These are phyloP conservation scores for Phaeosphaeriaceae sp. DNA, from an alignment of 2,329 filamentous ascomycete species.

Conservation along the genomic window DNA sequence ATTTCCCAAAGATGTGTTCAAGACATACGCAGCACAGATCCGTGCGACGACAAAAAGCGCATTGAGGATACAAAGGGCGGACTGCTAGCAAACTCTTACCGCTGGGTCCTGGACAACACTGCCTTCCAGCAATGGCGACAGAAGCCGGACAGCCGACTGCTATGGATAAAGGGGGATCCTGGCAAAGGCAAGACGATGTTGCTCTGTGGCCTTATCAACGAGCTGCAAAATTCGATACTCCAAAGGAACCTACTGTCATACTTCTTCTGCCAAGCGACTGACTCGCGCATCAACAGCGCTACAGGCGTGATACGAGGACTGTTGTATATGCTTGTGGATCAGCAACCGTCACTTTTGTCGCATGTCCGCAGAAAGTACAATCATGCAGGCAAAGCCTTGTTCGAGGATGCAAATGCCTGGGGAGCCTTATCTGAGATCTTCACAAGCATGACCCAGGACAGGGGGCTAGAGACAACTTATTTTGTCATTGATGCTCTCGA, in stretches of 20 bases:
- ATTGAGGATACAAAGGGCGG: constrained; percentile 1
- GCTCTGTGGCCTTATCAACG: constrained; percentile 26
- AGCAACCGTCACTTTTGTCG: constrained; percentile 40
- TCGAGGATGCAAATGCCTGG: constrained; percentile 42
- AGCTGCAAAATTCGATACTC: constrained; percentile 25
- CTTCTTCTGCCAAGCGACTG: constrained; percentile 55
- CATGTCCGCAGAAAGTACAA: constrained; percentile 34
- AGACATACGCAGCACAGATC: constrained; percentile 13
- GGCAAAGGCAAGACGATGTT: constrained; percentile 12
- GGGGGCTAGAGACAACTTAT: constrained; percentile 7
- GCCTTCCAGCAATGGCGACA: constrained; percentile 7
- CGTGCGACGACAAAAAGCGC: constrained; percentile 8
- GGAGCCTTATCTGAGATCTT: constrained; percentile 41
- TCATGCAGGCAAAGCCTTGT: constrained; percentile 10
- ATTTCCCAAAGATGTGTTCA: constrained; percentile 8
- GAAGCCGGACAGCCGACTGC: not conserved
- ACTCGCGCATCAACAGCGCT: constrained; percentile 53
- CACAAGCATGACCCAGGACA: constrained; percentile 48
- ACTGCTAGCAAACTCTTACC: constrained; percentile 6
- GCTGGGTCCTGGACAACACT: constrained; percentile 9
- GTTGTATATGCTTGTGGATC: constrained; percentile 48
- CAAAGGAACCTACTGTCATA: constrained; percentile 21
- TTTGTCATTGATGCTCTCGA: constrained; percentile 17
- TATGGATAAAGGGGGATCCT: constrained; percentile 8
- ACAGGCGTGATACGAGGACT: constrained; percentile 51